Conservation (phyloP, 2,329 filamentous ascomycete genomes). For the Fusarium succisae region DNA sequence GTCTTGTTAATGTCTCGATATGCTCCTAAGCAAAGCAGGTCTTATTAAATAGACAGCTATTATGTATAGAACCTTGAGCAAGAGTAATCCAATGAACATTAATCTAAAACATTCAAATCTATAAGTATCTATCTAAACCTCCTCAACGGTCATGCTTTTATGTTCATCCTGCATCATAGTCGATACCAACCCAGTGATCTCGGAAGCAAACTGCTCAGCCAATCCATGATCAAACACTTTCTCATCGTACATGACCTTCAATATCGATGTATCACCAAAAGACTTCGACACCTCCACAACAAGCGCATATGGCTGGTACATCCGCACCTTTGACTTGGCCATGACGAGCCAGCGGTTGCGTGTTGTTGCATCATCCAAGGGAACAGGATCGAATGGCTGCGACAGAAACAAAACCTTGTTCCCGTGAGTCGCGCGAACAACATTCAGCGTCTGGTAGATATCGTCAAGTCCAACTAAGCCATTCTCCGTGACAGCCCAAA, state of each 20-base stretch:
- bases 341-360: neutral
- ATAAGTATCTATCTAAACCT: neutral
- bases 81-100: no score
- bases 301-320: neutral
- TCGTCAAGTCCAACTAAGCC: neutral
- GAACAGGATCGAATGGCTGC: neutral
- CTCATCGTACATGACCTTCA: neutral
- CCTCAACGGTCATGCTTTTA: neutral
- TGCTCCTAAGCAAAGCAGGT: neutral
- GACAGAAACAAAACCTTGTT: neutral
- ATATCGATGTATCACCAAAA: neutral
- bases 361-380: neutral
- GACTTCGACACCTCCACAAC: neutral
- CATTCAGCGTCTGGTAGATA: neutral
- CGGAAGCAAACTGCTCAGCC: neutral
- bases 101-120: neutral
- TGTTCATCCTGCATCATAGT: neutral
- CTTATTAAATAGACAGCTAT: fast-evolving
- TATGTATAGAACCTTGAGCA: neutral
- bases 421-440: neutral
- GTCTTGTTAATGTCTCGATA: neutral
- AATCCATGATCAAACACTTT: neutral
- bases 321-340: neutral
- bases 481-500: neutral
- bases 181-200: neutral